A percentile compares a stretch with the other conserved stretches of the same genome.
These are phyloP conservation scores for Podospora comata DNA, from an alignment of 495 filamentous ascomycete genomes.

Conservation along the genomic window DNA sequence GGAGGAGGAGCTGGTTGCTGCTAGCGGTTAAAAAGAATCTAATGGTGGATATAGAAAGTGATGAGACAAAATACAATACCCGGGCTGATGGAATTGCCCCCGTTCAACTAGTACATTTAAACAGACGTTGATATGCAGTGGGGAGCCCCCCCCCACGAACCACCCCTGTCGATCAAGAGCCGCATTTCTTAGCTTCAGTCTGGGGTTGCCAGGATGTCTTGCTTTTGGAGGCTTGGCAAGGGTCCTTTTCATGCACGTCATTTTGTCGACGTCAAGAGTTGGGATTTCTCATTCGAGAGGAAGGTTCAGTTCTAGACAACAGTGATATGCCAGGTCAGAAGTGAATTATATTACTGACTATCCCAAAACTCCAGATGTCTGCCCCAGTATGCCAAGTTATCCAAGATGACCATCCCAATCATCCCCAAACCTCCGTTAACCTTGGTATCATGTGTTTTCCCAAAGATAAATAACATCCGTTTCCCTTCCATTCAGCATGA, in stretches of 20 bases:
- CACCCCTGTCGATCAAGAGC: background rate
- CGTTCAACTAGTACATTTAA: background rate
- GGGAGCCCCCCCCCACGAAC: background rate
- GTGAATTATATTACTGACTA: background rate
- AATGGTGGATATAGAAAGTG: background rate
- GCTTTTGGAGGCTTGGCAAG: background rate
- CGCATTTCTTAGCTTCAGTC: background rate
- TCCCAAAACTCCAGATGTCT: background rate
- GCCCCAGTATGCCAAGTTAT: background rate
- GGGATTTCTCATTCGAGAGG: background rate
- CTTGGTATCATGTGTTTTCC: background rate
- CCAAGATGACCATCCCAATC: background rate
- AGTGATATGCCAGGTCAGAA: background rate
- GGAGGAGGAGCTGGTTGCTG: conserved; percentile 5
- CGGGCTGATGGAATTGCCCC: background rate
- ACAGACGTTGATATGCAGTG: background rate
- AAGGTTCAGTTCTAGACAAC: too few relatives aligned
- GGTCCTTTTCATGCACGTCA: background rate
- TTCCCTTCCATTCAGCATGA: background rate
- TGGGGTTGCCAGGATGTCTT: background rate
- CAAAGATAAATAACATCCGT: background rate
- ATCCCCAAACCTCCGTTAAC: background rate
- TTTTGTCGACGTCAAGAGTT: background rate
- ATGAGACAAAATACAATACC: background rate
- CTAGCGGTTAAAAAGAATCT: background rate